These are phyloP conservation scores for Diaporthe velutina DNA, from an alignment of 2,329 filamentous ascomycete species.

Conservation along the genomic window DNA sequence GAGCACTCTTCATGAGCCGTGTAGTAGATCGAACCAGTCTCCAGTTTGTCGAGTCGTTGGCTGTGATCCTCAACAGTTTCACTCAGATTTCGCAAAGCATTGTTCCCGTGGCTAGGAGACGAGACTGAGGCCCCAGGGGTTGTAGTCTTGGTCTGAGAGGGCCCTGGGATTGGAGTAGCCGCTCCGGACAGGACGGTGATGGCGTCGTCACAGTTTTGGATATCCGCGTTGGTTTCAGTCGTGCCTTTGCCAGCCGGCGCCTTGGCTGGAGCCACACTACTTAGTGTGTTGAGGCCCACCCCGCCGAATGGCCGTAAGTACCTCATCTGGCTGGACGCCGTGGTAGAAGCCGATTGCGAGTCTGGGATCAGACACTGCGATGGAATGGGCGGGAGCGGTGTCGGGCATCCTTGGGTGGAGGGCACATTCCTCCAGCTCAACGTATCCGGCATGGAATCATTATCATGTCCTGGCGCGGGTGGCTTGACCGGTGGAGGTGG, in stretches of 20 bases:
- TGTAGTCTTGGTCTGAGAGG: background rate
- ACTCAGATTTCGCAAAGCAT: constrained; percentile 59
- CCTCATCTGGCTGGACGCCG: constrained; percentile 62
- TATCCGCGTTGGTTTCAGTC: constrained; percentile 41
- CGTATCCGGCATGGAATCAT: constrained; percentile 66
- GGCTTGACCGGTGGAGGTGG: constrained; percentile 29
- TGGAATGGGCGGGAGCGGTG: constrained; percentile 59
- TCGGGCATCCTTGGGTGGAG: constrained; percentile 54
- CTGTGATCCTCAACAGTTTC: constrained; percentile 72
- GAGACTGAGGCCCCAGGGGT: background rate
- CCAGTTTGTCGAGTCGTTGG: constrained; percentile 75
- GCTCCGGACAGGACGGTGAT: constrained; percentile 20
- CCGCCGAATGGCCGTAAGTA: constrained; percentile 69
- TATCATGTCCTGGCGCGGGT: constrained; percentile 32
- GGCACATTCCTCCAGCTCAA: constrained; percentile 62
- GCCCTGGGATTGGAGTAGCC: constrained; percentile 24
- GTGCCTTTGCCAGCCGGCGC: constrained; percentile 46
- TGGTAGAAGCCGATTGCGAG: constrained; percentile 64
- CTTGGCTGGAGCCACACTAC: constrained; percentile 52
- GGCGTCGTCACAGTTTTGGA: constrained; percentile 6
- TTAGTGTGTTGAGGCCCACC: constrained; percentile 67
- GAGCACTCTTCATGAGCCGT: constrained; percentile 77
- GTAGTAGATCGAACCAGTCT: constrained; percentile 77
- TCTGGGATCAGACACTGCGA: constrained; percentile 64
- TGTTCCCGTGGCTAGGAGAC: constrained; percentile 40